Conservation (phyloP, 345 rosid genomes). For the Acer campestre region DNA sequence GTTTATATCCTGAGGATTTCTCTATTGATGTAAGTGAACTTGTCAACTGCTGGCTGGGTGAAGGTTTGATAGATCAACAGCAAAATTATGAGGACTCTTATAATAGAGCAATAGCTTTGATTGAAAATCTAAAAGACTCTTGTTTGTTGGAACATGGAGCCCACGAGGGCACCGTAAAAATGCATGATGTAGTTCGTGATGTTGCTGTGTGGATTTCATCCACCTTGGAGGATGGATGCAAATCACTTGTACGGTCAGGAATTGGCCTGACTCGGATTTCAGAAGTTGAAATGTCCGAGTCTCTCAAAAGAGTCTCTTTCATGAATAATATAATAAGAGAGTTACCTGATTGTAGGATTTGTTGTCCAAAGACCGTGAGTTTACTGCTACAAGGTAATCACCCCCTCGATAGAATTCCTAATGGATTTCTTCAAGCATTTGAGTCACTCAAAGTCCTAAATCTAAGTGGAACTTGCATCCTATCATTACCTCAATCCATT, state of each 20-base stretch:
- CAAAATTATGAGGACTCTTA: constrained; percentile 24
- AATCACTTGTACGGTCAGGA: constrained; percentile 37
- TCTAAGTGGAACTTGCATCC: too few species aligned
- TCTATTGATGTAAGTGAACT: constrained; percentile 41
- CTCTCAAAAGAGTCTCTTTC: constrained; percentile 41
- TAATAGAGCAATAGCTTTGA: constrained; percentile 38
- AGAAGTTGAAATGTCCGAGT: constrained; percentile 15
- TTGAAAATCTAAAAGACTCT: constrained; percentile 45
- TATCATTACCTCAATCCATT: too few species aligned
- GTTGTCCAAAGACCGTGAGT: too few species aligned
- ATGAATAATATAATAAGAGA: constrained; percentile 32
- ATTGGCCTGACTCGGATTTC: constrained; percentile 27
- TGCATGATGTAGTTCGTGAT: constrained; percentile 53
- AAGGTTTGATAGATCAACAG: constrained; percentile 38
- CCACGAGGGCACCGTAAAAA: constrained; percentile 32
- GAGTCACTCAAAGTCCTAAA: too few species aligned
- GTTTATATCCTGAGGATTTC: constrained; percentile 46
- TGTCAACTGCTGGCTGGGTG: constrained; percentile 42
- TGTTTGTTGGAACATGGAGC: constrained; percentile 48
- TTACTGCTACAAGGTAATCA: too few species aligned
- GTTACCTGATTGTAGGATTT: too few species aligned
- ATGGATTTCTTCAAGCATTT: too few species aligned
- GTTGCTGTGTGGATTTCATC: constrained; percentile 44
- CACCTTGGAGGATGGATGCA: constrained; percentile 23
- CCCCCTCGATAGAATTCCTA: too few species aligned